Evolutionary conservation across 1,284 basidiomycete genomes (phyloP), one percentile per base, ranked within the genome.

Genomic region (Xanthoconium separans): DNA sequence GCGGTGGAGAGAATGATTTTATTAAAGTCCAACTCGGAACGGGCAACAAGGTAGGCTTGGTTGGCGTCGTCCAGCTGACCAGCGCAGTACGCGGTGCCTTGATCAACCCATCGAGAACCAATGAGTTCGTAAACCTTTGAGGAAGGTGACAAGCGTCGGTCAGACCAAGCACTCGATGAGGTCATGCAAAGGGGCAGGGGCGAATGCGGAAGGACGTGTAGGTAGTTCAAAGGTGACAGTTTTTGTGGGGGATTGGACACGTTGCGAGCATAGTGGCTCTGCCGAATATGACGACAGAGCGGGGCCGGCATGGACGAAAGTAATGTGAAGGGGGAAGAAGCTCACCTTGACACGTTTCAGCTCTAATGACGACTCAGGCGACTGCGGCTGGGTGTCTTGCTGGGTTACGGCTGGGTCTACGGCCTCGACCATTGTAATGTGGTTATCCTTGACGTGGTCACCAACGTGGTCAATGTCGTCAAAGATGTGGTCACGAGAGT

Each of bases 61-160:
- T 87, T 85, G 31, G 82, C 81, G 44, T 85, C 80, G 64, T 91
- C 85, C 63, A 93, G 89, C 63, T 93, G 86, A 37, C 93, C 93
- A 62, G 88, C 90, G 71, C 95, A 96, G 69, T 93, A 91, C 0
- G 95, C 95, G 20, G 95, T 97, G 44, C 95, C 95, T 65, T 93
- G 85, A 77, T 98, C 95, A 54, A 88, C 82, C 95, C 95, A 98
- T 50, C 85, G 84, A 55, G 89, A 81, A 54, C 89, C 91, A 53
- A 93, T 82, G 56, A 98, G 85, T 73, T 95, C 89, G 73, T 98
- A 98, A 29, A 98, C 94, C 88, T 95, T 70, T 62, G 65, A 72
- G 55, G 58, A 63, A 48, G 57, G 47, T 40, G 54, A 62, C 44
- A 58, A 61, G 51, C 12, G 58, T 59, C 56, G 63, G 71, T 70